phyloP scores from a whole-genome alignment of 306 rosid genomes.

The Calophaca sinica region DNA sequence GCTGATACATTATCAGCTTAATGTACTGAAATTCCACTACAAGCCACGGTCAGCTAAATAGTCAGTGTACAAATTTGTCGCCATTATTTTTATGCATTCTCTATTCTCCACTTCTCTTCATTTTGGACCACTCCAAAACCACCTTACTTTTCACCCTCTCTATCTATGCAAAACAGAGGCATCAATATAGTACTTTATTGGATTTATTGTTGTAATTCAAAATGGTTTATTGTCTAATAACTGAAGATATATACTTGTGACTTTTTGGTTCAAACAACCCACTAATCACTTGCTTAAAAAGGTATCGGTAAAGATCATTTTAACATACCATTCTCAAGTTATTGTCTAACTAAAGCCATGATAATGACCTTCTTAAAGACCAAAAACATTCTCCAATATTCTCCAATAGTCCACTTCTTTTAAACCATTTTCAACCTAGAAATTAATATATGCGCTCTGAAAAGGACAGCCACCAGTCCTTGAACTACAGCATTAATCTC shows the following conservation, averaged over 20 bases:
- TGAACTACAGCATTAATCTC: not conserved
- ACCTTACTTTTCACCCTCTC: constrained; percentile 7
- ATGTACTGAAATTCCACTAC: not conserved
- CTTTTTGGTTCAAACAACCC: not conserved
- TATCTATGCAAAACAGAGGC: constrained; percentile 17
- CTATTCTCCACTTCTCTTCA: constrained; percentile 34
- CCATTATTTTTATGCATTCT: constrained; percentile 27
- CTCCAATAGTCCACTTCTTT: constrained; percentile 6
- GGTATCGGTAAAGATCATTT: not conserved
- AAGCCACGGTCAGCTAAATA: not conserved
- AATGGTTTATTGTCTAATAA: constrained; percentile 14
- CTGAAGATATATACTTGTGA: not conserved
- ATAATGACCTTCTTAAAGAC: constrained; percentile 22
- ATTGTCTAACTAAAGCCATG: constrained; percentile 12
- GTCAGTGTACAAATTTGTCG: not conserved
- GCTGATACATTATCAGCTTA: too few relatives aligned
- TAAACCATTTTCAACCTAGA: not conserved
- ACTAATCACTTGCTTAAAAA: not conserved
- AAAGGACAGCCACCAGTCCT: not conserved
- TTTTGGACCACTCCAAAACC: constrained; percentile 29
- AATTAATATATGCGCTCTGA: constrained; percentile 15
- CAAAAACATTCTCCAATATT: constrained; percentile 4
- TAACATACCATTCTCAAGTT: not conserved
- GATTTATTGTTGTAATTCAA: not conserved
- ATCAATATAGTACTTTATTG: not conserved